phyloP scores from a whole-genome alignment of 2,329 filamentous ascomycete species.

The Neonectria punicea region DNA sequence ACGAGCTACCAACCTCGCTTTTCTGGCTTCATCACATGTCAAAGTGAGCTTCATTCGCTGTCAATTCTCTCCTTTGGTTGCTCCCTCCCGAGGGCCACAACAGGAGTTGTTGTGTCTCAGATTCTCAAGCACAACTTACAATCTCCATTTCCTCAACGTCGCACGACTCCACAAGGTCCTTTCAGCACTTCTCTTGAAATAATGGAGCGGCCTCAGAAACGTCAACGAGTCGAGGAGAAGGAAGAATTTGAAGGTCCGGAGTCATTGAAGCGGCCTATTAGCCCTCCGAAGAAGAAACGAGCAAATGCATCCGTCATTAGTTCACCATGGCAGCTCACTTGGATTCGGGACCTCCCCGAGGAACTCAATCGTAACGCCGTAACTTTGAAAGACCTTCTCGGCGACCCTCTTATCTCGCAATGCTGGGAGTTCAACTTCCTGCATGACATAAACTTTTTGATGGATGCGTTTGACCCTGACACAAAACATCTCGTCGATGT shows the following conservation, averaged over 20 bases:
- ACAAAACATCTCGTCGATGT: conserved; percentile 60
- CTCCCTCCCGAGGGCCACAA: not conserved
- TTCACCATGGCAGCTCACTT: conserved; percentile 79
- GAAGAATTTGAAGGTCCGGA: conserved; percentile 23
- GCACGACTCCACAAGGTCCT: not conserved
- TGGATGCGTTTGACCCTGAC: conserved; percentile 64
- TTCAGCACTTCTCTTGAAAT: not conserved
- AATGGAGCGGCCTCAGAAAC: conserved; percentile 49
- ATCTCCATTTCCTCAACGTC: not conserved
- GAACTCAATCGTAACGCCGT: conserved; percentile 73
- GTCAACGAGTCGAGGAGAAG: conserved; percentile 40
- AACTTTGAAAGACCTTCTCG: conserved; percentile 73
- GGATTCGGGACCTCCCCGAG: conserved; percentile 70
- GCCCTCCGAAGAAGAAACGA: conserved; percentile 55
- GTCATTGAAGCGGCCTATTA: conserved; percentile 55
- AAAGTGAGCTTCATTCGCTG: too few species aligned
- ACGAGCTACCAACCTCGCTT: too few species aligned
- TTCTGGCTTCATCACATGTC: not conserved
- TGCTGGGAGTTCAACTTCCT: conserved; percentile 78
- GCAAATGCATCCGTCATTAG: conserved; percentile 45
- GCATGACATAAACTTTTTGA: conserved; percentile 68
- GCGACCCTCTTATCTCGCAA: conserved; percentile 77
- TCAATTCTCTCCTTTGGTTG: not conserved
- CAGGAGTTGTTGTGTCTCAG: not conserved
- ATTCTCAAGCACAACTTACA: not conserved